Conservation (phyloP, 2,329 filamentous ascomycete genomes). For the Thermochaetoides dissita region DNA sequence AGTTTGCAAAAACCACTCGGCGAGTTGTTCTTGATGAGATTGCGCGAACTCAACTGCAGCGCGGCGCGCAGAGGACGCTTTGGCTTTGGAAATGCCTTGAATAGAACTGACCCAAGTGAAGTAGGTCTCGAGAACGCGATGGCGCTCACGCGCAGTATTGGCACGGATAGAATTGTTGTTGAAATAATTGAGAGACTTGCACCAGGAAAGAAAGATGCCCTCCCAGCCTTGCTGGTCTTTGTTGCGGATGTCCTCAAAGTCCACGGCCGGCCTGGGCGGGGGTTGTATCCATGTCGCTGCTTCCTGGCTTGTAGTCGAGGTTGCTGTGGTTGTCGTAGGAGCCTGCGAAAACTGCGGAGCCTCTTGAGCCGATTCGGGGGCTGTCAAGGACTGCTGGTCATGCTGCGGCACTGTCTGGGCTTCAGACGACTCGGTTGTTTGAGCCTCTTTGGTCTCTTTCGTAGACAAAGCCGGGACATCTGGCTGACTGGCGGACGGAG, state of each 20-base stretch:
- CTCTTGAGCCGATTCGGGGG: no score
- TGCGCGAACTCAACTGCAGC: conserved; percentile 6
- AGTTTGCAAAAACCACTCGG: neutral
- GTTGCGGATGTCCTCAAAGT: conserved; percentile 2
- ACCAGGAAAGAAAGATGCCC: conserved; percentile 10
- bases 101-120: conserved; percentile 9
- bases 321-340: conserved; percentile 1
- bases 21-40: conserved; percentile 1
- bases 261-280: neutral
- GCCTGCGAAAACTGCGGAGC: no score
- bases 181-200: conserved; percentile 5
- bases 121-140: conserved; percentile 5
- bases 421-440: no score
- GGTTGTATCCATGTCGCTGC: conserved; percentile 2
- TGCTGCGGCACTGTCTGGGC: no score
- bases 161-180: conserved; percentile 7
- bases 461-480: no score
- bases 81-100: conserved; percentile 7
- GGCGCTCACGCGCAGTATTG: conserved; percentile 1
- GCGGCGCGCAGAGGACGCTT: conserved; percentile 6
- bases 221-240: conserved; percentile 10
- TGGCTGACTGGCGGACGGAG: no score
- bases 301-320: neutral
- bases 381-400: no score
- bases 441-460: no score